Conservation (phyloP, 176 grass and related monocot genomes). For the Zoysia pacifica region DNA sequence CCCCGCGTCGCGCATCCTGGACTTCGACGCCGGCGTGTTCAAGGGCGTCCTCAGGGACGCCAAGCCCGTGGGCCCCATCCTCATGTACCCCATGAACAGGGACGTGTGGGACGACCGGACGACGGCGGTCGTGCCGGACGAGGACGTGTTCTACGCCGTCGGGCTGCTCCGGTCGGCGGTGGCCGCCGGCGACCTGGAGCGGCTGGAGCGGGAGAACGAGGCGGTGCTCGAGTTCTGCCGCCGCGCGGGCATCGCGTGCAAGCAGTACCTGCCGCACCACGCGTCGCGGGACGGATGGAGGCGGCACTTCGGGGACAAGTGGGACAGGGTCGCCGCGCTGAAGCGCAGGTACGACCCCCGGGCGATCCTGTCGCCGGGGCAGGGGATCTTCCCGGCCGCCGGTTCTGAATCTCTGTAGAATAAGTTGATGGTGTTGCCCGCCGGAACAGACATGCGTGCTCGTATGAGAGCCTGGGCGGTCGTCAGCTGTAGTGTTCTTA, state of each 20-base stretch:
- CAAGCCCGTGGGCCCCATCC: constrained; percentile 1
- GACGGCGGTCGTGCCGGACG: not conserved
- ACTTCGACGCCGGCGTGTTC: constrained; percentile 40
- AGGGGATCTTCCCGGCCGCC: constrained; percentile 10
- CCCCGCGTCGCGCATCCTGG: not conserved
- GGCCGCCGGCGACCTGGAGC: constrained; percentile 26
- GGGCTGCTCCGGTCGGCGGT: constrained; percentile 43
- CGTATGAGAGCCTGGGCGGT: not conserved
- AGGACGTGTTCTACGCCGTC: constrained; percentile 26
- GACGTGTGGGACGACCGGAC: constrained; percentile 24
- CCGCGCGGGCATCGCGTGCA: not conserved
- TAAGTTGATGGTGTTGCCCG: too few species aligned
- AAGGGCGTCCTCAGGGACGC: constrained; percentile 17
- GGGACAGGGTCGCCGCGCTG: not conserved
- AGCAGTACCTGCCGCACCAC: constrained; percentile 30
- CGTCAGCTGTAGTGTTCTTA: not conserved
- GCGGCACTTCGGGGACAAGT: constrained; percentile 22
- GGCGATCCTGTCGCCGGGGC: constrained; percentile 20
- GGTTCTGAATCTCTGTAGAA: not conserved
- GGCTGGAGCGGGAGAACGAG: constrained; percentile 31
- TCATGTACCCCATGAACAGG: constrained; percentile 32
- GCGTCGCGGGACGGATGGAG: not conserved
- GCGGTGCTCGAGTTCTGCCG: constrained; percentile 25
- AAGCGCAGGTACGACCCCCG: not conserved
- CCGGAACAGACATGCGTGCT: not conserved